Evolutionary conservation across 1,139 yeast genomes (phyloP).

Genomic region (Taphrina confusa): DNA sequence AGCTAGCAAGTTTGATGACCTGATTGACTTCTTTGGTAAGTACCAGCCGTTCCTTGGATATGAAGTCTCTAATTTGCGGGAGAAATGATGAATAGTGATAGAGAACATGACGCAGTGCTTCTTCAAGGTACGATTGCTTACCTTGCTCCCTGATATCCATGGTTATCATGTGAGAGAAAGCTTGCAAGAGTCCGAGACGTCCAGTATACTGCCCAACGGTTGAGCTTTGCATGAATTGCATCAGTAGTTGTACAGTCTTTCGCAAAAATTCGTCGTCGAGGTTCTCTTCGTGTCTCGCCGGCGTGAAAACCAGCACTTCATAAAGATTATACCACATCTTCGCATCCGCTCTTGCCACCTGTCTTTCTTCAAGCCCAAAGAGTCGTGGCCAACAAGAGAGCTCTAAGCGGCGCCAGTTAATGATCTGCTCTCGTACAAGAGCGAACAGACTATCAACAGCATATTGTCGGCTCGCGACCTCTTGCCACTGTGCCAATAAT

Average conservation of each 20-base stretch:
- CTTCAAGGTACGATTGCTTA: background rate
- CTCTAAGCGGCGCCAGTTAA: conserved; percentile 88
- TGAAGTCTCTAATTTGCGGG: conserved; percentile 52
- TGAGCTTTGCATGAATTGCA: conserved; percentile 72
- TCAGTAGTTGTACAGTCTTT: conserved; percentile 66
- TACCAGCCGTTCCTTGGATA: conserved; percentile 54
- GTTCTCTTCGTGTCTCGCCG: conserved; percentile 40
- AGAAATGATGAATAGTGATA: conserved; percentile 68
- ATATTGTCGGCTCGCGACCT: conserved; percentile 79
- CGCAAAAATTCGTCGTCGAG: conserved; percentile 47
- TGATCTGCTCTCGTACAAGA: conserved; percentile 65
- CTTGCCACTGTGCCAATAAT: conserved; percentile 86
- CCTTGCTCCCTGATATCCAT: background rate
- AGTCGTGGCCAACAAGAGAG: conserved; percentile 80
- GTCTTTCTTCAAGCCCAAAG: conserved; percentile 65
- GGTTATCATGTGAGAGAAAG: conserved; percentile 34
- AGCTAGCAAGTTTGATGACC: conserved; percentile 83
- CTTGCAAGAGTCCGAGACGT: conserved; percentile 61
- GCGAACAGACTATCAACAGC: conserved; percentile 61
- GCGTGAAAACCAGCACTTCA: conserved; percentile 58
- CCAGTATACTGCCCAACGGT: conserved; percentile 58
- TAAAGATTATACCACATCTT: conserved; percentile 91
- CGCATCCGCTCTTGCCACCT: conserved; percentile 58
- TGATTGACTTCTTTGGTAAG: conserved; percentile 81
- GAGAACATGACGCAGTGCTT: conserved; percentile 63